Evolutionary conservation across 768 basidiomycete species (phyloP), one percentile per base, ranked within the genome.

Genomic region (Tephrocybe sp.): DNA sequence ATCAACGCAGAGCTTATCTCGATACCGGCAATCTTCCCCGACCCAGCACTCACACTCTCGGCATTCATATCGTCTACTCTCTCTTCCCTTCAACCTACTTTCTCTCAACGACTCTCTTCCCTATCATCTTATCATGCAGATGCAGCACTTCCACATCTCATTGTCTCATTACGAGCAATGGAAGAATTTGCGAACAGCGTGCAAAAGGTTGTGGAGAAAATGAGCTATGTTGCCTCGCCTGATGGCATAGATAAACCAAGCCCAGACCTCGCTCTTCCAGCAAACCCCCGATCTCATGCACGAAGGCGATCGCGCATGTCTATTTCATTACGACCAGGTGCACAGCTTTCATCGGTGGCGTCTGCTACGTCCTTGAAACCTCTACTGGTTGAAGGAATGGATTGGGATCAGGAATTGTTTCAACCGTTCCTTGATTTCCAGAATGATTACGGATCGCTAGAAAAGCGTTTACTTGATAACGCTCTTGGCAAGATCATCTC

Each of bases 381-480:
- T 35, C 34, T 62, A 19, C 43, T 62, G 9, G 47, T 61, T 16
- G 75, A 77, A 39, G 68, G 66, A 26, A 64, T 79, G 57, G 84
- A 86, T 51, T 98, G 97, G 97, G 93, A 98, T 61, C 86, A 85
- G 49, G 85, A 88, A 45, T 72, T 99, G 13, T 97, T 94, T 64
- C 93, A 95, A 63, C 92, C 96, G 2, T 98, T 98, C 72, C 76
- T 96, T 20, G 90, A 95, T 60, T 87, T 87, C 54, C 96, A 98
- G 60, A 74, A 82, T 14, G 88, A 95, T 49, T 98, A 98, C 66
- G 80, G 81, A 0, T 70, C 76, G 1, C 73, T 97, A 31, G 97
- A 99, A 67, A 76, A 79, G 32, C 79, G 83, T 6, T 76, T 83
- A 45, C 70, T 98, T 48, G 79, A 84, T 22, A 76, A 82, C 41